Evolutionary conservation across 345 rosid genomes (phyloP).

Genomic region (Rhodamnia rubescens): DNA sequence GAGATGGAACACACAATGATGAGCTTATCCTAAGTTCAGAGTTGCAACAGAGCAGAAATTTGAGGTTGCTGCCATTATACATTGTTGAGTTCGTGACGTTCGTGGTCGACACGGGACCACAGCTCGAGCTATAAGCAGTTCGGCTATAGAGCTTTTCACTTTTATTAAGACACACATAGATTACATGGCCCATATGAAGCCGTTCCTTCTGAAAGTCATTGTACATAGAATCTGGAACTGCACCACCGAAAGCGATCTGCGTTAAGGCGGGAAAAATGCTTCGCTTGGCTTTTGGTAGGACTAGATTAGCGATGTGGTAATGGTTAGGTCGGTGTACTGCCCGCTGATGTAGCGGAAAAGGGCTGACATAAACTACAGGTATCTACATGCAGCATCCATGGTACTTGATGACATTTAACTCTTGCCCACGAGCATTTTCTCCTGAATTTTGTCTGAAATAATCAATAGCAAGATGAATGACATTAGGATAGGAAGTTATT

Average conservation of each 20-base stretch:
- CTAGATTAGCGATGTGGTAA: neutral
- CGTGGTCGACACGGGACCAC: too few species aligned
- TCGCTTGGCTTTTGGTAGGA: neutral
- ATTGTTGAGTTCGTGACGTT: too few species aligned
- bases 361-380: neutral
- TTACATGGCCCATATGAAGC: neutral
- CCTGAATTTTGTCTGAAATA: neutral
- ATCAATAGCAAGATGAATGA: neutral
- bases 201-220: neutral
- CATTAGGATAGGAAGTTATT: neutral
- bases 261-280: neutral
- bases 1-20: neutral
- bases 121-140: too few species aligned
- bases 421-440: neutral
- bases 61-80: too few species aligned
- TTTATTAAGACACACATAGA: neutral
- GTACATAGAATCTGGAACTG: neutral
- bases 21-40: neutral
- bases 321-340: neutral
- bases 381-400: neutral
- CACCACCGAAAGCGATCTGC: neutral
- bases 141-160: too few species aligned
- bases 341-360: neutral
- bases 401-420: neutral
- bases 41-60: neutral